phyloP scores from a whole-genome alignment of 2,329 filamentous ascomycete species.

The Fulvia fulva region DNA sequence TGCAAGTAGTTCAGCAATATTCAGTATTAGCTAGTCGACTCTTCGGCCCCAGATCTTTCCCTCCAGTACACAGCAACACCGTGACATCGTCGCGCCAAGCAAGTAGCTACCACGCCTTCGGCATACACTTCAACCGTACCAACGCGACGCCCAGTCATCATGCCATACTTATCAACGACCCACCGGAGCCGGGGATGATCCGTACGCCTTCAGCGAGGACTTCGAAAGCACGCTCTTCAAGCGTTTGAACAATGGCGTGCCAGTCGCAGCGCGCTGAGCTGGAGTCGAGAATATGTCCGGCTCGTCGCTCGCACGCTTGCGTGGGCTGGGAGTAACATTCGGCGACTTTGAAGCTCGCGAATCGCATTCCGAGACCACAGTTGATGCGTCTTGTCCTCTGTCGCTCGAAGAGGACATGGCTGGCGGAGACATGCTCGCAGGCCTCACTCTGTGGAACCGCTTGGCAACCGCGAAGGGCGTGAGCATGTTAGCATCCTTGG shows the following conservation, averaged over 20 bases:
- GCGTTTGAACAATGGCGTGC: background rate
- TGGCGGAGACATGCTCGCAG: background rate
- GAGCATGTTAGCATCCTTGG: background rate
- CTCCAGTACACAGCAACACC: too few species aligned
- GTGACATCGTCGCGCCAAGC: too few species aligned
- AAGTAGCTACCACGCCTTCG: too few species aligned
- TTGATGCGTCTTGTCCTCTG: background rate
- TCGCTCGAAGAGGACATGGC: background rate
- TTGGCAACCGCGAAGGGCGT: background rate
- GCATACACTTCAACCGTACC: too few species aligned
- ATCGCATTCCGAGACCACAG: background rate
- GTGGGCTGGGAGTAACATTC: background rate
- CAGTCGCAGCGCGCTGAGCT: background rate
- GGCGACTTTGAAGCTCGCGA: background rate
- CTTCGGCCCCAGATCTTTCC: background rate
- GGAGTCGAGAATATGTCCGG: background rate
- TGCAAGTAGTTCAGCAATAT: background rate
- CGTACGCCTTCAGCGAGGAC: background rate
- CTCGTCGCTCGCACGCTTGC: background rate
- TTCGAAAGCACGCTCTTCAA: background rate
- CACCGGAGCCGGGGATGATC: background rate
- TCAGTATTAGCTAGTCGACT: background rate
- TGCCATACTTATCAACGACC: background rate
- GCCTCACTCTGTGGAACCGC: background rate
- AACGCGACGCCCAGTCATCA: too few species aligned